A percentile compares a stretch with the other conserved stretches of the same genome.
Evolutionary conservation across 164 flowering plant genomes (phyloP).

Genomic region (Saururus chinensis): DNA sequence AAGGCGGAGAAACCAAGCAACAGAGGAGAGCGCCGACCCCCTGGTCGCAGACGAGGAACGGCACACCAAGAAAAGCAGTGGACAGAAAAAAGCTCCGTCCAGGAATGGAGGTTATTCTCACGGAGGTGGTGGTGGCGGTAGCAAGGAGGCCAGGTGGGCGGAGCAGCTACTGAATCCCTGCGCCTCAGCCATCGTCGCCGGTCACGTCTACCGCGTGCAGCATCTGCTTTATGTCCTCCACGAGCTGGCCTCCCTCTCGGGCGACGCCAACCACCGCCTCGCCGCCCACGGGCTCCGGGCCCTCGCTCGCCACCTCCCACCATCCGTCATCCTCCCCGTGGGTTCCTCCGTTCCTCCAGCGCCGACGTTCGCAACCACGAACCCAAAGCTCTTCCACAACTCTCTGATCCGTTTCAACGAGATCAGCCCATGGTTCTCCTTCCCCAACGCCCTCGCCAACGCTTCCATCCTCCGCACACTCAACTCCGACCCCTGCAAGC

Average conservation of each 20-base stretch:
- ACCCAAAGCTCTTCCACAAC: slow-evolving; percentile 40
- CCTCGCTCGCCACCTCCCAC: slow-evolving; percentile 30
- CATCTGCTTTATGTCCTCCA: slow-evolving; percentile 60
- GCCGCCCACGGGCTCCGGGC: slow-evolving; percentile 58
- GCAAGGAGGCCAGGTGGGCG: slow-evolving; percentile 71
- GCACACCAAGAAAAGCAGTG: too few species aligned
- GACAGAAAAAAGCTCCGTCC: slow-evolving; percentile 15
- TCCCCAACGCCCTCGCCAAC: slow-evolving; percentile 59
- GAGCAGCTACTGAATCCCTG: slow-evolving; percentile 78
- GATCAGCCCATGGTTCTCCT: slow-evolving; percentile 70
- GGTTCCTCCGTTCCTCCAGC: not conserved
- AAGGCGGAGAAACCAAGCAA: slow-evolving; percentile 14
- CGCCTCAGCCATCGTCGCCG: slow-evolving; percentile 44
- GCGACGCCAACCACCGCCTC: slow-evolving; percentile 68
- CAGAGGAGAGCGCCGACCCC: not conserved
- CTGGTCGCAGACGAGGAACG: slow-evolving; percentile 19
- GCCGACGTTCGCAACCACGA: slow-evolving; percentile 36
- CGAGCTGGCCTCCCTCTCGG: slow-evolving; percentile 54
- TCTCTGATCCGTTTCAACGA: slow-evolving; percentile 55
- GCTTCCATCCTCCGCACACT: slow-evolving; percentile 55
- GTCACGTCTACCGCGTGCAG: slow-evolving; percentile 44
- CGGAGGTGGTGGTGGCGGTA: slow-evolving; percentile 17
- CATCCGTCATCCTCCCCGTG: slow-evolving; percentile 10
- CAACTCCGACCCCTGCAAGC: slow-evolving; percentile 9
- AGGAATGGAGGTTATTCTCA: slow-evolving; percentile 20